Evolutionary conservation across 2,329 filamentous ascomycete species (phyloP).

Genomic region (Aspergillus candidus): DNA sequence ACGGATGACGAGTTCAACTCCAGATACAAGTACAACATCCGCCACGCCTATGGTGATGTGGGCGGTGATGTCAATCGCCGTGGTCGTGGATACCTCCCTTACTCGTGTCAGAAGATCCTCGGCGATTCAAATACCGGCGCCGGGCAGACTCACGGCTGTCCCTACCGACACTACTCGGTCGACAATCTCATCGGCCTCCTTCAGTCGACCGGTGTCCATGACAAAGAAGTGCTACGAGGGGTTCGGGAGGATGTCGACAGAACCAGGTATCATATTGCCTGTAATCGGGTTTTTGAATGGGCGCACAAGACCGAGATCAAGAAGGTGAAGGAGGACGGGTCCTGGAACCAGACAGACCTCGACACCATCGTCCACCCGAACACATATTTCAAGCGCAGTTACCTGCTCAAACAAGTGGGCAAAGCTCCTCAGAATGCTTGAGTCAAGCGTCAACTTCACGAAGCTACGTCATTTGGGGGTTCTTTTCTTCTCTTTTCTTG

Average conservation of each 20-base stretch:
- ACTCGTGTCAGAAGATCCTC: constrained; percentile 91
- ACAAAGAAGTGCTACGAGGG: constrained; percentile 68
- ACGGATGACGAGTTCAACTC: constrained; percentile 96
- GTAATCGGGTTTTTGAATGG: constrained; percentile 90
- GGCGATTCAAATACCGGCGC: constrained; percentile 80
- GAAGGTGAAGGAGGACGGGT: constrained; percentile 66
- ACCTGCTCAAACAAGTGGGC: constrained; percentile 73
- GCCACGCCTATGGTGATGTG: constrained; percentile 92
- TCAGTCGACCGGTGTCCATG: constrained; percentile 71
- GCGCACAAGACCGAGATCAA: constrained; percentile 73
- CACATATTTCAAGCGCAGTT: constrained; percentile 95
- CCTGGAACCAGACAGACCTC: constrained; percentile 67
- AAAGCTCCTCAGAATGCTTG: constrained; percentile 46
- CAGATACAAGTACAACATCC: constrained; percentile 93
- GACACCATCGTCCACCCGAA: constrained; percentile 98
- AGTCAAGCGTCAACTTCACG: constrained; percentile 37
- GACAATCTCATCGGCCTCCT: constrained; percentile 78
- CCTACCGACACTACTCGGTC: constrained; percentile 82
- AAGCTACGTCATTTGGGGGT: constrained; percentile 34
- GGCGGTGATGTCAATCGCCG: constrained; percentile 85
- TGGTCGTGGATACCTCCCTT: constrained; percentile 81
- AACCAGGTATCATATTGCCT: constrained; percentile 88
- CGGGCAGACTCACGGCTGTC: constrained; percentile 91
- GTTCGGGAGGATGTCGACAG: constrained; percentile 86
- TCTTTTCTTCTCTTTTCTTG: constrained; percentile 7